These are phyloP conservation scores for Fusarium coffeatum DNA, from an alignment of 2,329 filamentous ascomycete genomes.

Conservation along the genomic window DNA sequence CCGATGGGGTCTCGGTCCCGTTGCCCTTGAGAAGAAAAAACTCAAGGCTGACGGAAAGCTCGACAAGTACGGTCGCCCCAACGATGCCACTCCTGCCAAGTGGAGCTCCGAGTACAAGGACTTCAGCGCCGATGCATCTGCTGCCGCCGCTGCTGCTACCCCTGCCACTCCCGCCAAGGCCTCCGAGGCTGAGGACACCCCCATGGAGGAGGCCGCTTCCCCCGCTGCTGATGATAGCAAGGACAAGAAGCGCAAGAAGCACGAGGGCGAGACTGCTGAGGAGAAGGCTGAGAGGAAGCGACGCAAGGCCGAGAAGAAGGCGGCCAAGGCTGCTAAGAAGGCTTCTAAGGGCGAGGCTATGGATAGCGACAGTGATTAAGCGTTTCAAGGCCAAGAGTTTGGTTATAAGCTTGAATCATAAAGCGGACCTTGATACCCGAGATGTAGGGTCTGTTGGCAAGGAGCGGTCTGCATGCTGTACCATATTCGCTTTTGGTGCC, in stretches of 20 bases:
- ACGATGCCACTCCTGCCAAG: constrained; percentile 91
- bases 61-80: constrained; percentile 94
- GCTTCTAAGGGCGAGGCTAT: constrained; percentile 62
- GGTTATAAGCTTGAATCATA: constrained; percentile 22
- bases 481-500: constrained; percentile 43
- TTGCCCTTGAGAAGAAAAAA: constrained; percentile 98
- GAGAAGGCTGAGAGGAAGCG: constrained; percentile 72
- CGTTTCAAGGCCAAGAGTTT: constrained; percentile 6
- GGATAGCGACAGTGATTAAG: constrained; percentile 65
- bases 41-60: constrained; percentile 98
- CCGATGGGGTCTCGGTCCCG: constrained; percentile 94
- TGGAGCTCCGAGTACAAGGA: constrained; percentile 96
- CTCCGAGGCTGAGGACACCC: constrained; percentile 53
- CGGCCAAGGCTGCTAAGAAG: constrained; percentile 67
- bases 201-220: constrained; percentile 51
- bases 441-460: constrained; percentile 42
- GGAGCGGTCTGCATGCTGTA: constrained; percentile 46
- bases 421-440: constrained; percentile 38
- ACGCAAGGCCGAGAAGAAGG: constrained; percentile 70
- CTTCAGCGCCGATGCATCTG: constrained; percentile 70
- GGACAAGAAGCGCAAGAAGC: constrained; percentile 80
- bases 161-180: constrained; percentile 53
- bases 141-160: constrained; percentile 58
- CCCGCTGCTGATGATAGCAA: constrained; percentile 66
- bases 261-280: constrained; percentile 79